phyloP scores from a whole-genome alignment of 345 rosid species.

The Eutrema yunnanense region DNA sequence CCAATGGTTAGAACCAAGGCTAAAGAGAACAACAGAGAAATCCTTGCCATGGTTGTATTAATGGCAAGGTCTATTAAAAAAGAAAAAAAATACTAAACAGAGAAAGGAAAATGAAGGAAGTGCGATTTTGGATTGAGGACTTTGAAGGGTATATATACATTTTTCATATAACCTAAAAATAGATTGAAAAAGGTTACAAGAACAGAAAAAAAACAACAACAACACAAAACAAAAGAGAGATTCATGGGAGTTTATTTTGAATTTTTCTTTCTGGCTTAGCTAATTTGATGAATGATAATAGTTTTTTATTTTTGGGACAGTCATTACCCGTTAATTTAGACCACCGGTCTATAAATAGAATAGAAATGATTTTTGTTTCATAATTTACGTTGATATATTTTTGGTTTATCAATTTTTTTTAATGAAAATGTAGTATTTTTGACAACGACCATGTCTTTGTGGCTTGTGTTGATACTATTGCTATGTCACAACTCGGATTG shows the following conservation, averaged over 20 bases:
- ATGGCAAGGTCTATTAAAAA: not conserved
- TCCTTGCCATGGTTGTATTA: constrained; percentile 32
- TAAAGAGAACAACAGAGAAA: constrained; percentile 28
- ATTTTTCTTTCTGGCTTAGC: not conserved
- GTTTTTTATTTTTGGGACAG: not conserved
- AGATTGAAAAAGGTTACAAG: not conserved
- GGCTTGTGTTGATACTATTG: too few relatives aligned
- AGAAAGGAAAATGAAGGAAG: constrained; percentile 18
- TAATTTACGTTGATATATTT: not conserved
- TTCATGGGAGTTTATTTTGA: constrained; percentile 15
- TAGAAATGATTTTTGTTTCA: not conserved
- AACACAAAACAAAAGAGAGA: constrained; percentile 1
- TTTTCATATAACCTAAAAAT: constrained; percentile 3
- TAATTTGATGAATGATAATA: not conserved
- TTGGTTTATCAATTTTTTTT: not conserved
- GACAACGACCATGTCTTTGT: too few relatives aligned
- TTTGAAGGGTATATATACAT: constrained; percentile 13
- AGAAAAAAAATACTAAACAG: not conserved
- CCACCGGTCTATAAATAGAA: not conserved
- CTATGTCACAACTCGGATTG: too few relatives aligned
- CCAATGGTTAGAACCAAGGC: constrained; percentile 21
- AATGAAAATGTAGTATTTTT: not conserved
- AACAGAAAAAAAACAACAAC: too few relatives aligned
- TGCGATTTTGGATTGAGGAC: constrained; percentile 4
- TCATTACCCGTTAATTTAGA: not conserved